Base-by-base conservation (phyloP, 139 green algal species). In the Picochlorum sp. region DNA sequence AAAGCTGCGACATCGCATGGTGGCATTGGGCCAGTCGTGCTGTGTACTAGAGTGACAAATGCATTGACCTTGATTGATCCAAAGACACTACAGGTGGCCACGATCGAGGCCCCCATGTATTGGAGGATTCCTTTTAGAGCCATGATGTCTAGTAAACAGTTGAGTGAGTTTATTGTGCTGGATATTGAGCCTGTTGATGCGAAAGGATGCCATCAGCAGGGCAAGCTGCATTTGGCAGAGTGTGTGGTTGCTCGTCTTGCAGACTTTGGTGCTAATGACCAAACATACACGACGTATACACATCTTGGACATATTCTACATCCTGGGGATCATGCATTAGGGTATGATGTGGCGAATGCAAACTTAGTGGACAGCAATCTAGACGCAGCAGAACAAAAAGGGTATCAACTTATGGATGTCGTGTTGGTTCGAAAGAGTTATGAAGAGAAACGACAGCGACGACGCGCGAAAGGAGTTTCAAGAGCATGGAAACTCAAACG, bases 261-360 rank as follows among this genome's bases (percentile, higher is more conserved):
- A 3, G 93, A 98, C 74, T 93, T 98, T 66, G 93, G 93, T 11
- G 55, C 60, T 20, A 97, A 96, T 67, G 91, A 98, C 78, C 82
- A 61, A 14, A 83, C 81, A 7, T 90, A 90, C 67, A 78, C 69
- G 65, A 60, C 67, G 2, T 65, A 74, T 10, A 97, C 92, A 2
- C 88, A 97, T 64, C 77, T 98, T 24, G 93, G 93, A 4, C 64
- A 86, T 64, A 59, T 97, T 51, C 71, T 96, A 63, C 75, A 92
- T 38, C 72, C 86, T 24, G 88, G 91, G 3, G 92, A 98, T 74
- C 82, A 60, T 10, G 92, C 76, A 8, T 60, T 96, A 55, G 90
- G 92, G 0, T 97, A 96, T 61, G 92, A 97, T 72, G 54, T 96
- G 49, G 68, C 73, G 5, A 77, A 72, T 37, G 77, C 83, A n/a